A percentile compares a stretch with the other conserved stretches of the same genome.
phyloP scores from a whole-genome alignment of 1,284 basidiomycete genomes.

The Sanguinoderma infundibulare region DNA sequence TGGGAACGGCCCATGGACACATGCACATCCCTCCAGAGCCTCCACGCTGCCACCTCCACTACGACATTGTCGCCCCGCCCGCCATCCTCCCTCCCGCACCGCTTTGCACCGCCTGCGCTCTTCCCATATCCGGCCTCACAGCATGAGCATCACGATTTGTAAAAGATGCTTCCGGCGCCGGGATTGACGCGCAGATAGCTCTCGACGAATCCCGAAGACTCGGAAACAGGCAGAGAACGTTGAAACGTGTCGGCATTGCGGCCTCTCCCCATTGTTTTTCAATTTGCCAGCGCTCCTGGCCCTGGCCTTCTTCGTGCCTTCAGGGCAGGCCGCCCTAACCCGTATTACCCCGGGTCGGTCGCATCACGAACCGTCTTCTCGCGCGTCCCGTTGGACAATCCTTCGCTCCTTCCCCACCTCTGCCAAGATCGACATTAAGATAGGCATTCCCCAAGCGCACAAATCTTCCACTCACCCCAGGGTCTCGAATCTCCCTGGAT shows the following conservation, averaged over 20 bases:
- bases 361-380: neutral
- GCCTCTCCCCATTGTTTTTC: slow-evolving; percentile 4
- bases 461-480: too few relatives aligned
- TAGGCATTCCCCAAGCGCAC: too few relatives aligned
- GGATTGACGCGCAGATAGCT: slow-evolving; percentile 19
- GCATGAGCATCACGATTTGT: slow-evolving; percentile 25
- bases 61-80: neutral
- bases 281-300: slow-evolving; percentile 4
- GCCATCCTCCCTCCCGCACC: slow-evolving; percentile 11
- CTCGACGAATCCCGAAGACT: slow-evolving; percentile 4
- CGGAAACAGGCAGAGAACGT: slow-evolving; percentile 8
- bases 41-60: slow-evolving; percentile 3
- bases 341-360: slow-evolving; percentile 10
- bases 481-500: too few relatives aligned
- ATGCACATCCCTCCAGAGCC: neutral
- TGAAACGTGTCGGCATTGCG: slow-evolving; percentile 16
- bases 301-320: slow-evolving; percentile 7
- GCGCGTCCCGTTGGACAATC: neutral
- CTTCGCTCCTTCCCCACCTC: neutral
- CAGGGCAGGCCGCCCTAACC: slow-evolving; percentile 20
- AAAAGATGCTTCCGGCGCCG: slow-evolving; percentile 21
- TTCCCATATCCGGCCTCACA: neutral
- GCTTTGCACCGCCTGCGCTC: slow-evolving; percentile 25
- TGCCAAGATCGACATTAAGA: neutral
- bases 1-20: slow-evolving; percentile 8